Evolutionary conservation across 768 basidiomycete genomes (phyloP), one percentile per base, ranked within the genome.

Genomic region (Punctularia strigosozonata): DNA sequence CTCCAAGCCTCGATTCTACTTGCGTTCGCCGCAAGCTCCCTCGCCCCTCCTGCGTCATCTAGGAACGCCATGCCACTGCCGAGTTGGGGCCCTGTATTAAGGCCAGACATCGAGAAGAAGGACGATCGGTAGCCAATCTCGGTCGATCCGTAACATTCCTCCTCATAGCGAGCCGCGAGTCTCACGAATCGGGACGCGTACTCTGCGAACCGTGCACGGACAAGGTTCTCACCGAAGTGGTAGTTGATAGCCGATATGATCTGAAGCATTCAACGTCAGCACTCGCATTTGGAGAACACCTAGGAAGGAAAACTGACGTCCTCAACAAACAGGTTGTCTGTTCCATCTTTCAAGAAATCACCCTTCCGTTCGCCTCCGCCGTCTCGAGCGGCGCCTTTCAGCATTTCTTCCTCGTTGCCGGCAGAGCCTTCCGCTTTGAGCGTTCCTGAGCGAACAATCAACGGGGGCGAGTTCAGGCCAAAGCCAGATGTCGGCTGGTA

Each of bases 1-100:
- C 85, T 66, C 94, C 94, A 99, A 6, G 82, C 92, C 52, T 98
- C 95, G 26, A 98, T 89, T 25, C 94, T 73, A 49, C 77, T 75
- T 1, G 80, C 76, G 47, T 91, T 90, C 23, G 68, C 65, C 30
- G 68, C 65, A 39, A 95, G 64, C 54, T 99, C 94, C 45, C 71
- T 74, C 43, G 66, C 50, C 32, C 75, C 75, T 10, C 66, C 57
- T 0, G 55, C 54, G 17, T 94, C 90, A 41, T 94, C 90, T 12
- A 62, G 56, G 51, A 91, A 89, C 5, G 78, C 72, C 13, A 83
- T 68, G 2, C 94, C 94, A 40, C 80, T 81, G 6, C 95, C 94
- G 14, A 98, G 63, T 22, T 68, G 65, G 52, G 43, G 50, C 58
- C 46, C 36, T 44, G 20, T 56, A 71, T 3, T 64, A 63, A 14